phyloP scores from a whole-genome alignment of 2,329 filamentous ascomycete genomes.

The Monilinia vaccinii-corymbosi region DNA sequence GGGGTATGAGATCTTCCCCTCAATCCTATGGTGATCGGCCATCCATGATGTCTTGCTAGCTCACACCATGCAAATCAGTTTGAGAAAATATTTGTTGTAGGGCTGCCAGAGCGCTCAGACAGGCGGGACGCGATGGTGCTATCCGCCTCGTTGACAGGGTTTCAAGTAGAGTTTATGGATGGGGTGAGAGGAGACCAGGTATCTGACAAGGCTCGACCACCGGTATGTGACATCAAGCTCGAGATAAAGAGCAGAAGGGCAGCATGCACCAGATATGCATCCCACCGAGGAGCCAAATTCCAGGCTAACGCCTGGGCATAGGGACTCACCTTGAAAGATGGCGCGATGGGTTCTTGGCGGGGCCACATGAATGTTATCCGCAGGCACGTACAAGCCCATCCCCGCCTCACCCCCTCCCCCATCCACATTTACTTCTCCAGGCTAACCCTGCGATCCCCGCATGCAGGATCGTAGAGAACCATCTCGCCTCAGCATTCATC shows the following conservation, averaged over 20 bases:
- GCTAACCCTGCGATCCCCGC: constrained; percentile 2
- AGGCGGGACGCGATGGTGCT: constrained; percentile 40
- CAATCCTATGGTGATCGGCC: not conserved
- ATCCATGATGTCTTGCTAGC: not conserved
- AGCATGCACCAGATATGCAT: no score
- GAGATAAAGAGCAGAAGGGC: not conserved
- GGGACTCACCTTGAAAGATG: constrained; percentile 3
- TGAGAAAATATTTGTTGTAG: constrained; percentile 38
- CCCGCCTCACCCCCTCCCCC: no score
- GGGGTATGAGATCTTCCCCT: not conserved
- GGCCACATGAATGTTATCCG: constrained; percentile 33
- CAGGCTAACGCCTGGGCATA: not conserved
- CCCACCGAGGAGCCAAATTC: not conserved
- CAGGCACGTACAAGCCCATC: constrained; percentile 10
- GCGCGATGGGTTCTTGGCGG: constrained; percentile 34
- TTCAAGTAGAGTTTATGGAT: constrained; percentile 36
- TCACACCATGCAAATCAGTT: constrained; percentile 23
- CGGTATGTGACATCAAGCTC: constrained; percentile 11
- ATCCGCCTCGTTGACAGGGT: constrained; percentile 33
- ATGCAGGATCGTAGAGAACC: constrained; percentile 15
- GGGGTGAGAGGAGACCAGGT: constrained; percentile 34
- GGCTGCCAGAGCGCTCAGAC: constrained; percentile 38
- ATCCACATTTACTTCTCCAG: no score
- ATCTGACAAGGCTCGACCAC: constrained; percentile 34
- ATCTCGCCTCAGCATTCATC: constrained; percentile 31